Conservation (phyloP, 2,329 filamentous ascomycete genomes). For the Beauveria sp. region DNA sequence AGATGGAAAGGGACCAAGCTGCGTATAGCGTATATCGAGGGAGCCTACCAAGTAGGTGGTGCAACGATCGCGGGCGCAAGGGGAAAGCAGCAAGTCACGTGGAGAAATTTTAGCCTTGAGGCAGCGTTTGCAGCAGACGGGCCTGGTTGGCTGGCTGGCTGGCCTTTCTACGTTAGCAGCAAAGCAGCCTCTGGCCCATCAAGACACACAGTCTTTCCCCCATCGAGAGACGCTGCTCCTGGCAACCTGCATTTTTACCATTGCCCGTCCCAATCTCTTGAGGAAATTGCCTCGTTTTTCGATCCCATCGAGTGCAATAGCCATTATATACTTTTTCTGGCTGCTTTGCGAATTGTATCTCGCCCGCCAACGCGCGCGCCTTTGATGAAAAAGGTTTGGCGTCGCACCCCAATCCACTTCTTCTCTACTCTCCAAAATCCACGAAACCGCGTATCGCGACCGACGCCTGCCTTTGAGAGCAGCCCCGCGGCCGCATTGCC, state of each 20-base stretch:
- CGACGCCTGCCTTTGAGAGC: neutral
- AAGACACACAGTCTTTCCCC: constrained; percentile 31
- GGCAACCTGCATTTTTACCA: constrained; percentile 4
- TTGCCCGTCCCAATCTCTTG: constrained; percentile 13
- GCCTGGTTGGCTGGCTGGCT: constrained; percentile 17
- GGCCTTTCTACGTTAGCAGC: constrained; percentile 17
- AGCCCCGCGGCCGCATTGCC: neutral
- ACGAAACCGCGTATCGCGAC: constrained; percentile 32
- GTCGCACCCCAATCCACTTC: constrained; percentile 28
- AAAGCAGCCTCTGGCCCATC: constrained; percentile 21
- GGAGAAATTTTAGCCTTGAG: constrained; percentile 21
- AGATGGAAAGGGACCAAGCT: too few relatives aligned
- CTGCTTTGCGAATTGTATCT: constrained; percentile 8
- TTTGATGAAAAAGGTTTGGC: constrained; percentile 30
- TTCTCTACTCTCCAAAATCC: constrained; percentile 17
- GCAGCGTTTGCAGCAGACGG: neutral
- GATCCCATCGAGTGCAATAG: constrained; percentile 20
- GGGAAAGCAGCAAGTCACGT: constrained; percentile 23
- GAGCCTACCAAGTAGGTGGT: neutral
- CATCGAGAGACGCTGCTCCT: constrained; percentile 16
- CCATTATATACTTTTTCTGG: neutral
- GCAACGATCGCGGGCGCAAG: neutral
- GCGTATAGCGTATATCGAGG: too few relatives aligned
- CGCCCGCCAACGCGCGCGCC: constrained; percentile 17
- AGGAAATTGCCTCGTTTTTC: constrained; percentile 16